Evolutionary conservation across 306 rosid genomes (phyloP), one percentile per base, ranked within the genome.

Genomic region (Dalbergia cochinchinensis): DNA sequence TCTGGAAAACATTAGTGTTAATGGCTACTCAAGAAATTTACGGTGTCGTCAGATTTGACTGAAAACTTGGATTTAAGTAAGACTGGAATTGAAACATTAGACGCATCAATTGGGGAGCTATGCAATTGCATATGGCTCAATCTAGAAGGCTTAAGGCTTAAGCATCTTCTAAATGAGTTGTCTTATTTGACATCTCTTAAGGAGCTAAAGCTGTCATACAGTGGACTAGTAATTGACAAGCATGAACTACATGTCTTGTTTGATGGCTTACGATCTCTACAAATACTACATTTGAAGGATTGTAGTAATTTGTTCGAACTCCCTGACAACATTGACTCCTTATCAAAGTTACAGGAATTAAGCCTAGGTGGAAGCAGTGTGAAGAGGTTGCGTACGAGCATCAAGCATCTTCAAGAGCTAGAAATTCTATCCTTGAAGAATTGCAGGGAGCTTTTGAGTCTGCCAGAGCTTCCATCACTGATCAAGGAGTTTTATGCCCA

Each of bases 21-120:
- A 1, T 16, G 33, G 51, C 0, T 83, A 83, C 68, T 1, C 4
- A 50, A 8, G 66, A 63, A 80, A 62, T 72, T 86, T 39, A 55
- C 82, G 2, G 41, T 80, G 11, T 71, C 74, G 0, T 68, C 83
- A 0, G 57, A 80, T 20, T 45, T 31, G n/a, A 71, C 77, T 22
- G 82, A 83, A 55, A 71, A 12, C 4, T 70, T 82, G 78, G 85
- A 81, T 53, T 70, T 82, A 44, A 76, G 85, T 45, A 51, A 35
- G 3, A 70, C 85, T 13, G 69, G 68, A 31, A 50, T 84, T 15
- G 26, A 71, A 42, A 76, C 22, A 53, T 14, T 66, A 4, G 34
- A 60, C 69, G 0, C 34, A 11, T 85, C 83, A 42, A 61, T 81
- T 4, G 78, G 78, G 44, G 26, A 5, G 19, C 55, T 78, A 3